Conservation (phyloP, 2,329 filamentous ascomycete species). For the Hymenoscyphus occultus region DNA sequence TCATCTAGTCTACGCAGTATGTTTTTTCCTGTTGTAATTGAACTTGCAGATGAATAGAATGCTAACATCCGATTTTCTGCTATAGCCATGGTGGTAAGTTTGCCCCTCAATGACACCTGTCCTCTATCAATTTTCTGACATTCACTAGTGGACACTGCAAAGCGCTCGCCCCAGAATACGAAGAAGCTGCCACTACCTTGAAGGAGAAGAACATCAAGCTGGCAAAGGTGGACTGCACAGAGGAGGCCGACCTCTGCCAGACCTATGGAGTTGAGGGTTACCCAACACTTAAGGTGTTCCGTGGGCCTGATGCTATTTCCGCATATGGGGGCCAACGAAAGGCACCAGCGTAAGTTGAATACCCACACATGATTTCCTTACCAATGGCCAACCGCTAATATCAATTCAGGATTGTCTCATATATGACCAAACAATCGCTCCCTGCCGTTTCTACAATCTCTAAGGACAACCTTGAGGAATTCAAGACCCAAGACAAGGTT, state of each 20-base stretch:
- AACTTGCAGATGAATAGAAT: conserved; percentile 16
- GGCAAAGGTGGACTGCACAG: conserved; percentile 92
- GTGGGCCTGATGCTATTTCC: conserved; percentile 74
- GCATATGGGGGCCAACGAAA: conserved; percentile 90
- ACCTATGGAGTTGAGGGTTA: conserved; percentile 92
- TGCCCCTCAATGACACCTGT: conserved; percentile 21
- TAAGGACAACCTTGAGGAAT: conserved; percentile 82
- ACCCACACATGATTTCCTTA: neutral
- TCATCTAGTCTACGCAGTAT: conserved; percentile 79
- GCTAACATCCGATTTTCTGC: conserved; percentile 26
- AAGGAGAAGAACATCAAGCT: conserved; percentile 87
- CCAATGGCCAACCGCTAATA: conserved; percentile 12
- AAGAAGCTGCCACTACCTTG: conserved; percentile 77
- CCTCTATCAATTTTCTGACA: conserved; percentile 30
- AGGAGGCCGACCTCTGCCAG: conserved; percentile 88
- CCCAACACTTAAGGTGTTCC: conserved; percentile 98
- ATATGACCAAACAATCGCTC: conserved; percentile 98
- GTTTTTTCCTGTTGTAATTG: conserved; percentile 53
- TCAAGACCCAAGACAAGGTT: conserved; percentile 98
- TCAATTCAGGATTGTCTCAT: conserved; percentile 59
- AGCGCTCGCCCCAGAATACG: conserved; percentile 89
- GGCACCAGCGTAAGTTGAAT: conserved; percentile 61
- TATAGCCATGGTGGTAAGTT: conserved; percentile 39
- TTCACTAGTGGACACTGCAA: conserved; percentile 78
- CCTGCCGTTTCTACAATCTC: conserved; percentile 83